phyloP scores from a whole-genome alignment of 768 basidiomycete species.

The Suillus americanus region DNA sequence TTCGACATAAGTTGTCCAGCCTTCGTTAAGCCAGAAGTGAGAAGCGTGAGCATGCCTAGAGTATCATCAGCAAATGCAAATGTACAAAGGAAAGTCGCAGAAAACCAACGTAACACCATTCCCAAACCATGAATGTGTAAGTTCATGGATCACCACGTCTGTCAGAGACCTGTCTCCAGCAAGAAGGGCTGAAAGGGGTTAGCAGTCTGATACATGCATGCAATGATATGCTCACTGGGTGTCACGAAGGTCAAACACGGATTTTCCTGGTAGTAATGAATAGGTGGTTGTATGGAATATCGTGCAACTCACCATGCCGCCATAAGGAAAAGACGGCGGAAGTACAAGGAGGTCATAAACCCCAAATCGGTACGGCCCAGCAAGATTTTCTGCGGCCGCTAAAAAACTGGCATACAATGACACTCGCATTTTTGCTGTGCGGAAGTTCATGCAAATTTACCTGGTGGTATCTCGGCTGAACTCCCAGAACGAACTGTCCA shows the following conservation, averaged over 20 bases:
- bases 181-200: conserved; percentile 39
- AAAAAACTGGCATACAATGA: conserved; percentile 38
- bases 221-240: conserved; percentile 39
- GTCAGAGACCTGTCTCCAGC: conserved; percentile 57
- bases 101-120: conserved; percentile 46
- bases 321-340: conserved; percentile 60
- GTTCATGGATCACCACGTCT: conserved; percentile 55
- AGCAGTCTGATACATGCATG: not conserved
- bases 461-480: conserved; percentile 54
- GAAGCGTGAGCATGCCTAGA: conserved; percentile 39
- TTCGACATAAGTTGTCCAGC: conserved; percentile 63
- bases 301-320: conserved; percentile 40
- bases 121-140: conserved; percentile 55
- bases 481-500: conserved; percentile 54
- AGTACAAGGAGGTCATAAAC: conserved; percentile 59
- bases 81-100: not conserved
- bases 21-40: conserved; percentile 54
- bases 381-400: conserved; percentile 44
- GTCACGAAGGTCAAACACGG: conserved; percentile 54
- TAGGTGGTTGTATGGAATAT: not conserved
- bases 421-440: not conserved
- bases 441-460: conserved; percentile 24
- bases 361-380: conserved; percentile 52
- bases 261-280: conserved; percentile 41
- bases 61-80: not conserved